A percentile compares a stretch with the other conserved stretches of the same genome.
These are phyloP conservation scores for Blastobotrys raffinosifermentans DNA, from an alignment of 1,139 yeast genomes.

Conservation along the genomic window DNA sequence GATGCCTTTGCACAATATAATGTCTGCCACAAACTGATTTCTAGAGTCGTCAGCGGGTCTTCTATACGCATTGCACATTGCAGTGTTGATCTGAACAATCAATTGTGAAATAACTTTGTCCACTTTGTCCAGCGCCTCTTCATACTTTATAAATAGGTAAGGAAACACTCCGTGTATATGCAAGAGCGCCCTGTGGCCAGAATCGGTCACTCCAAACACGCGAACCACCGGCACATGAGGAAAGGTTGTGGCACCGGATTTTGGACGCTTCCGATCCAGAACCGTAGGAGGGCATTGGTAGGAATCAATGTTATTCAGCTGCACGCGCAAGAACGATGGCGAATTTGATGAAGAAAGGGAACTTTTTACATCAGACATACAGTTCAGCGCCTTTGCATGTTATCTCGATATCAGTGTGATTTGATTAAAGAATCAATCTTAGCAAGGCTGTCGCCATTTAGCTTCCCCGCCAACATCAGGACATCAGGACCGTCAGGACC, in stretches of 20 bases:
- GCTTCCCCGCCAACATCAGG: too few species aligned
- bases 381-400: too few species aligned
- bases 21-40: conserved; percentile 53
- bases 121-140: conserved; percentile 32
- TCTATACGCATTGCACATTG: conserved; percentile 27
- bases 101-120: conserved; percentile 21
- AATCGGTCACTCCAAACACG: conserved; percentile 59
- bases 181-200: conserved; percentile 51
- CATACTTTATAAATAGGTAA: conserved; percentile 62
- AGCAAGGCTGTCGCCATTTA: too few species aligned
- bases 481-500: too few species aligned
- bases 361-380: too few species aligned
- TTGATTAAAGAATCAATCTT: too few species aligned
- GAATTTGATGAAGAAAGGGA: conserved; percentile 1
- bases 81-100: conserved; percentile 24
- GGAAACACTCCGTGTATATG: conserved; percentile 87
- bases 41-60: conserved; percentile 26
- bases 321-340: conserved; percentile 22
- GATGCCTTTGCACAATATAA: conserved; percentile 64
- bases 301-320: conserved; percentile 45
- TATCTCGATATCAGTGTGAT: too few species aligned
- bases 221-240: conserved; percentile 68
- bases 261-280: conserved; percentile 36
- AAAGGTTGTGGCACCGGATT: conserved; percentile 18
- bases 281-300: conserved; percentile 48